These are phyloP conservation scores for Podochytrium sp. DNA, from an alignment of 192 early-diverging fungal species.

Conservation along the genomic window DNA sequence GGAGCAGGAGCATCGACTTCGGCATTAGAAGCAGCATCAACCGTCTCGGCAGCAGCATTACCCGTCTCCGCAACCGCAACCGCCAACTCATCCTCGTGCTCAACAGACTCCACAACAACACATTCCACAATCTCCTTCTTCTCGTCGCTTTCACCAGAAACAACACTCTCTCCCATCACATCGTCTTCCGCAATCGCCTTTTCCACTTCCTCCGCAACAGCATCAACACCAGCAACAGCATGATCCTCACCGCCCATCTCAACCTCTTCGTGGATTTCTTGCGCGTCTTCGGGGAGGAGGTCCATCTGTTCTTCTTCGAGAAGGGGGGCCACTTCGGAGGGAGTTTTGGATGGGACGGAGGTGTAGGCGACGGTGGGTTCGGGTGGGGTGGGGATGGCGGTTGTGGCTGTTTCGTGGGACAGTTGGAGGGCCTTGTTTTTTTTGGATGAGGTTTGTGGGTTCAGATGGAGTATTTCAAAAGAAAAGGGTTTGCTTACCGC, in stretches of 20 bases:
- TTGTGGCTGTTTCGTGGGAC: too few relatives aligned
- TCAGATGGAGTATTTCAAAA: not conserved
- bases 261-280: not conserved
- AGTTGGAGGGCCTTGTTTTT: not conserved
- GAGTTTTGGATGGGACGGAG: not conserved
- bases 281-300: not conserved
- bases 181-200: not conserved
- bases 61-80: not conserved
- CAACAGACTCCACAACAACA: not conserved
- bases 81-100: not conserved
- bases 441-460: not conserved
- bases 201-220: not conserved
- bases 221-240: not conserved
- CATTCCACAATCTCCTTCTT: not conserved
- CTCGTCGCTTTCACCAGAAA: not conserved
- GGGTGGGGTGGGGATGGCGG: too few relatives aligned
- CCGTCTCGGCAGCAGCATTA: not conserved
- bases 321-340: not conserved
- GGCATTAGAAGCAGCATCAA: not conserved
- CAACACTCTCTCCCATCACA: not conserved
- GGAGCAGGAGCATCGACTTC: not conserved
- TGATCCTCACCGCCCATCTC: slow-evolving; percentile 6
- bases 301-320: not conserved
- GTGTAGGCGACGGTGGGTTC: not conserved
- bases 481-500: not conserved